Evolutionary conservation across 2,329 filamentous ascomycete species (phyloP).

Genomic region (Colletotrichum cordylinicola): DNA sequence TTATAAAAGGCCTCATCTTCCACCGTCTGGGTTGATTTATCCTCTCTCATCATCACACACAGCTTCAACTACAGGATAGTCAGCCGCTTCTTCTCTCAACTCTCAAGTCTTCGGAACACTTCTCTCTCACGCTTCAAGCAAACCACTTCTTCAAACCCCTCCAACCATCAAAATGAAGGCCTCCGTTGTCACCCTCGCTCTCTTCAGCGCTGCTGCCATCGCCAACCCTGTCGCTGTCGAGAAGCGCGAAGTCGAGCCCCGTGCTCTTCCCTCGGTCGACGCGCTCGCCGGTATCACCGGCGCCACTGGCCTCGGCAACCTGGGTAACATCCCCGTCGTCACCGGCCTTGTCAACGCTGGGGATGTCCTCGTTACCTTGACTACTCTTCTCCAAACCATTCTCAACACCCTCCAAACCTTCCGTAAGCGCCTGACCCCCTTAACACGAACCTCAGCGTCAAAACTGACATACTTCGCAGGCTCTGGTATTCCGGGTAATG

Average conservation of each 20-base stretch:
- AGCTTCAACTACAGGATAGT: conserved; percentile 16
- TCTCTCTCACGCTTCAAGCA: neutral
- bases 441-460: neutral
- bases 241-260: neutral
- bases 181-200: conserved; percentile 1
- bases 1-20: conserved; percentile 15
- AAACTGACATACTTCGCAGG: neutral
- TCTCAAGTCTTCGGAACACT: neutral
- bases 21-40: neutral
- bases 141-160: neutral
- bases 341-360: neutral
- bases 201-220: neutral
- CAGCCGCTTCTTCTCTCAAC: conserved; percentile 10
- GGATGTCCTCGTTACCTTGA: neutral
- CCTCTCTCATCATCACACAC: conserved; percentile 6
- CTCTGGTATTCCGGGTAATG: neutral
- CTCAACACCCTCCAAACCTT: neutral
- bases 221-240: conserved; percentile 14
- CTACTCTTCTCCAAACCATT: neutral
- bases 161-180: conserved; percentile 21
- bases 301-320: neutral
- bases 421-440: neutral
- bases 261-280: neutral
- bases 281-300: neutral
- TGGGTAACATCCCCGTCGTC: neutral